Percentiles rank a stretch among this genome's conserved stretches.
Evolutionary conservation across 2,329 filamentous ascomycete species (phyloP).

Genomic region (Chaetomium olivaceum): DNA sequence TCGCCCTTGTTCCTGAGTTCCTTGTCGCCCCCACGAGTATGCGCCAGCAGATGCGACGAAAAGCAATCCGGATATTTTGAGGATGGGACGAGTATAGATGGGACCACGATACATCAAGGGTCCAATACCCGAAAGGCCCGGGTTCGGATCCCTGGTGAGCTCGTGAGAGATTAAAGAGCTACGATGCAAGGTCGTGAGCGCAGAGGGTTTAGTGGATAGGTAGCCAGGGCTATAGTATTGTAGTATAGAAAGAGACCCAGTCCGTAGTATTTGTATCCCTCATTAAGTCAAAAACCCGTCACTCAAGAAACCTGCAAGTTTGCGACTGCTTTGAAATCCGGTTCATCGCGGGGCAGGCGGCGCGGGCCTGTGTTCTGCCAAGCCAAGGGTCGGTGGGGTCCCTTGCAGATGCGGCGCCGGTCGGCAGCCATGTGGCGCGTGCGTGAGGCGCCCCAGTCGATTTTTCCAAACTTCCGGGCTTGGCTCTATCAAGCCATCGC

Average conservation of each 20-base stretch:
- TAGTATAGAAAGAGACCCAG: background rate
- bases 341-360: slow-evolving; percentile 18
- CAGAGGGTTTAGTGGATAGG: background rate
- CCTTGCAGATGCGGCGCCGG: slow-evolving; percentile 1
- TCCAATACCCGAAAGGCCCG: background rate
- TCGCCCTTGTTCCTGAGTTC: slow-evolving; percentile 18
- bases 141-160: background rate
- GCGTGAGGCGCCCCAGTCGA: slow-evolving; percentile 20
- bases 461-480: slow-evolving; percentile 19
- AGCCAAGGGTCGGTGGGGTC: background rate
- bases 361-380: background rate
- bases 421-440: slow-evolving; percentile 13
- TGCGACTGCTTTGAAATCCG: slow-evolving; percentile 26
- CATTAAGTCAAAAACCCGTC: background rate
- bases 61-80: slow-evolving; percentile 29
- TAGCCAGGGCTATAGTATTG: background rate
- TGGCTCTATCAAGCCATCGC: slow-evolving; percentile 21
- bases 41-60: slow-evolving; percentile 31
- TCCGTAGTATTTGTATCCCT: background rate
- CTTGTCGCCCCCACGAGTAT: slow-evolving; percentile 29
- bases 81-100: slow-evolving; percentile 24
- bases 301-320: background rate
- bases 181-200: background rate
- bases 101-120: slow-evolving; percentile 23
- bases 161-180: background rate